phyloP scores from a whole-genome alignment of 176 grass and related monocot species.

The Avena atlantica region DNA sequence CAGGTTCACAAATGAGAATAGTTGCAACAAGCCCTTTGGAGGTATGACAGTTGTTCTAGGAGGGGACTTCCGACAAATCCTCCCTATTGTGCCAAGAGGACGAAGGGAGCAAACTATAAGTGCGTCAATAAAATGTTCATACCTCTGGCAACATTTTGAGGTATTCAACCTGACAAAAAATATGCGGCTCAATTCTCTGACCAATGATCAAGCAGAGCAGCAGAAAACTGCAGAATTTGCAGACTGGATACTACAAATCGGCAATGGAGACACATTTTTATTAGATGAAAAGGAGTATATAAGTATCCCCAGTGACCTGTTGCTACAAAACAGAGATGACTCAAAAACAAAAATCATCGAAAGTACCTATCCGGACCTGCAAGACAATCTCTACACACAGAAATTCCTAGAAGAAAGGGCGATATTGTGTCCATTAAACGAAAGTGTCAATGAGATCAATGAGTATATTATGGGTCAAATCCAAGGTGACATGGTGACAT shows the following conservation, averaged over 20 bases:
- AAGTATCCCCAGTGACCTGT: slow-evolving; percentile 1
- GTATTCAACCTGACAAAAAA: slow-evolving; percentile 12
- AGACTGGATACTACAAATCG: slow-evolving; percentile 14
- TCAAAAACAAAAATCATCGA: background rate
- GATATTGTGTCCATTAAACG: background rate
- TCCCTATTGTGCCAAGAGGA: slow-evolving; percentile 5
- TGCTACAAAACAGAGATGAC: background rate
- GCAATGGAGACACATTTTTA: background rate
- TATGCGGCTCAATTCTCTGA: background rate
- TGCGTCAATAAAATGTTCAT: slow-evolving; percentile 25
- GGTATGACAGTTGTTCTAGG: slow-evolving; percentile 37
- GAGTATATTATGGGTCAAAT: slow-evolving; percentile 21
- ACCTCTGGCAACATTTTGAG: slow-evolving; percentile 24
- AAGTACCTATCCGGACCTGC: slow-evolving; percentile 13
- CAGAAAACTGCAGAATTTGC: background rate
- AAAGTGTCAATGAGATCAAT: background rate
- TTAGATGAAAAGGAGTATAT: background rate
- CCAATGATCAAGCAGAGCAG: background rate
- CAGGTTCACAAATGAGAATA: slow-evolving; percentile 17
- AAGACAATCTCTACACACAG: background rate
- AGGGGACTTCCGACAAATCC: slow-evolving; percentile 34
- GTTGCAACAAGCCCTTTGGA: slow-evolving; percentile 20
- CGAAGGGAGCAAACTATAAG: slow-evolving; percentile 6
- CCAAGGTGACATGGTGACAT: slow-evolving; percentile 13
- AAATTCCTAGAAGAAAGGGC: slow-evolving; percentile 18